Evolutionary conservation across 495 filamentous ascomycete species (phyloP), one percentile per base, ranked within the genome.

Genomic region (Aspergillus sparsus): DNA sequence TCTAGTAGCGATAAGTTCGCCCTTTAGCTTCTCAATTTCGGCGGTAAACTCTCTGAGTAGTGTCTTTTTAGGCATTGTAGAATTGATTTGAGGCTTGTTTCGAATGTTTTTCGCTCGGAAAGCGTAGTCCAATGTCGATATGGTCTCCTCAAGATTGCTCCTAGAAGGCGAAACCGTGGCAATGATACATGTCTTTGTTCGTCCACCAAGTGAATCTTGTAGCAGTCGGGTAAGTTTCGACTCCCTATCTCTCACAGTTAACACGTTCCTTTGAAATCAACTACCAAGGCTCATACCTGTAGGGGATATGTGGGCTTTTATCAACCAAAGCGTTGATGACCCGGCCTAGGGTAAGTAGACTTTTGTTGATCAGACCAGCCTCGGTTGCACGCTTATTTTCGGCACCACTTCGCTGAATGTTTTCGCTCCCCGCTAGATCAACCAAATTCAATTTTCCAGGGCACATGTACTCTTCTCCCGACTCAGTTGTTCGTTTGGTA

Each of bases 281-380:
- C 3, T 16, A 15, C 31, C 7, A 50, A 44, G n/a, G 37, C 47
- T 15, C 59, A 57, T 62, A 77, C 77, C 62, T 74, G 74, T 98
- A 98, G 0, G 94, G 94, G 58, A 99, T 97, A 71, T 98, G 94
- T 0, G 86, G 80, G 68, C 89, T 86, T 64, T 87, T 89, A 67
- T 99, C 94, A 34, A 98, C 95, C 15, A 99, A 77, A 0, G 95
- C 95, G 68, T 99, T 99, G 77, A 99, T 99, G 37, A 99, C 94
- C 55, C 94, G 85, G 6, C 94, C 94, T 6, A 98, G 81, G 7
- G 94, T 98, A 53, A 98, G 84, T 62, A 98, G 75, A 71, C 91
- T 96, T 81, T 97, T 97, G 79, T 98, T 98, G 76, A 98, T 98
- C 59, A 98, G 78, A 10, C 94, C 94, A 18, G 94, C 94, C 70